Evolutionary conservation across 2,329 filamentous ascomycete genomes (phyloP).

Genomic region (Microsporum ferrugineum): DNA sequence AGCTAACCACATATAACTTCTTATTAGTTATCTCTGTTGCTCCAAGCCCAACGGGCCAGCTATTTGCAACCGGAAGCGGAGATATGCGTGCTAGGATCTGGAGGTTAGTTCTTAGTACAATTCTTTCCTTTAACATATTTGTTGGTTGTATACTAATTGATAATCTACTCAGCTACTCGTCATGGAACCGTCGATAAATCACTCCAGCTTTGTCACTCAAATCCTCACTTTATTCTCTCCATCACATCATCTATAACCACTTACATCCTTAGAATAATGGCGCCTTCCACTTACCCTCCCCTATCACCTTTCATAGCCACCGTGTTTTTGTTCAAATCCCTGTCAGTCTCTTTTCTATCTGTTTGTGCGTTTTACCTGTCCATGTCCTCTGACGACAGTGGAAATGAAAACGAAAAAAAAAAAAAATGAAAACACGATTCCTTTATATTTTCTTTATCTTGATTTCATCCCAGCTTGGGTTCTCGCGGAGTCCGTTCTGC

Average conservation of each 20-base stretch:
- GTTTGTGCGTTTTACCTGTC: not conserved
- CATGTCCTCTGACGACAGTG: not conserved
- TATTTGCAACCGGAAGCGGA: slow-evolving; percentile 92
- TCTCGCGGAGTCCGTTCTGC: not conserved
- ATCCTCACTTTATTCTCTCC: not conserved
- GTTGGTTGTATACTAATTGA: not conserved
- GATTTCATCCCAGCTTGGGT: not conserved
- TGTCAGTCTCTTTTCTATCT: not conserved
- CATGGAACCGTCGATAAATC: slow-evolving; percentile 1
- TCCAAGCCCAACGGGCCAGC: slow-evolving; percentile 73
- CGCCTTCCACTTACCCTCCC: not conserved
- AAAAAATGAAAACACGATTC: not conserved
- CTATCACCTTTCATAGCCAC: not conserved
- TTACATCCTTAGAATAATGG: slow-evolving; percentile 1
- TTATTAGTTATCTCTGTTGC: slow-evolving; percentile 83
- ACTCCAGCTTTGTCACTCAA: not conserved
- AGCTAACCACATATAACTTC: not conserved
- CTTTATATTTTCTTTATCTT: not conserved
- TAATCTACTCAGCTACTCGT: not conserved
- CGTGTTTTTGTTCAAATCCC: not conserved
- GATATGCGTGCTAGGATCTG: slow-evolving; percentile 98
- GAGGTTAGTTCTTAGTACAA: slow-evolving; percentile 45
- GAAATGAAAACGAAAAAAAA: not conserved
- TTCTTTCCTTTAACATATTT: not conserved
- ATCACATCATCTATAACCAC: not conserved